Evolutionary conservation across 148 eudicot species (phyloP), one percentile per base, ranked within the genome.

Genomic region (Rhododendron kiyosumense): DNA sequence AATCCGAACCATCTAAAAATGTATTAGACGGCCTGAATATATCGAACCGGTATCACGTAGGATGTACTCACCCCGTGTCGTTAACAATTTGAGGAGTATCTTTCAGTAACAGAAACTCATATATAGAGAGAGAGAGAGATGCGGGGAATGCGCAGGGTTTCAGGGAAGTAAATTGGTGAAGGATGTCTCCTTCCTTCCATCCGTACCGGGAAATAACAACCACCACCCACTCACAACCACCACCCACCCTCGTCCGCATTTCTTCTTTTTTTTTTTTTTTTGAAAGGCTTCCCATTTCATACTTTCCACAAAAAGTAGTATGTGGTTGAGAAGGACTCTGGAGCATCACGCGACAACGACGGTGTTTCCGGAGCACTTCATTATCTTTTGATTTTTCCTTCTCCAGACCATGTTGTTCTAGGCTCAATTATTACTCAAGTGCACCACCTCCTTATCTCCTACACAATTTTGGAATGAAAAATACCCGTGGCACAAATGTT

Each of bases 171-270:
- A 81, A 52, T 81, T 81, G n/a, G 18, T 10, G 71, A 30, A 34
- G 57, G 13, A 83, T 83, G 85, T 67, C 76, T 7, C 77, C 85
- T 65, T 67, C 38, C 38, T 15, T 43, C 85, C 77, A 26, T 83
- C 85, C 15, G 85, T 67, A 43, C 51, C 59, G 34, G 52, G 32
- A 45, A 83, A 43, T 45, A 65, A 78, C 57, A 67, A 65, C 85
- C 15, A 45, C 15, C n/a, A n/a, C n/a, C n/a, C n/a, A n/a, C n/a
- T n/a, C n/a, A n/a, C n/a, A n/a, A n/a, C n/a, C n/a, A n/a, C n/a
- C 69, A n/a, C 10, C 17, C 43, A 18, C 8, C 5, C 5, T 24
- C 18, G 1, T 22, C 24, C 22, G 26, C 48, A 2, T 24, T 78
- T 78, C 48, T 4, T n/a, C n/a, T n/a, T n/a, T n/a, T 5, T 5